Evolutionary conservation across 768 basidiomycete genomes (phyloP), one percentile per base, ranked within the genome.

Genomic region (Tylopilus subfusipes): DNA sequence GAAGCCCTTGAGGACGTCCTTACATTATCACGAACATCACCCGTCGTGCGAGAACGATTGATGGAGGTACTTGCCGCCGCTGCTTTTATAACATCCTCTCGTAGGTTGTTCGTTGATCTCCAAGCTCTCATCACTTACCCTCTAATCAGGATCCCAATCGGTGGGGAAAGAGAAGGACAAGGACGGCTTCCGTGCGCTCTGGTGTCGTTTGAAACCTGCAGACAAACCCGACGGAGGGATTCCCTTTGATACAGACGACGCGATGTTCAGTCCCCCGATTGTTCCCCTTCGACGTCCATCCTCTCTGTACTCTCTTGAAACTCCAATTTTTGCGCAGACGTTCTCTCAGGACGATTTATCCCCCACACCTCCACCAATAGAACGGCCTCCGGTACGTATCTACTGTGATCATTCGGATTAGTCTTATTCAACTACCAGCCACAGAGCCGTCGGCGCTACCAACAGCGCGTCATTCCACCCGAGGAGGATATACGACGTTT

Each of bases 401-500:
- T 21, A 16, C 21, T 21, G 10, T 22, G 11, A 16, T 25, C 34
- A n/a, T 10, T 21, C 12, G 0, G 6, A 21, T 16, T 18, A 6
- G 5, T 48, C 50, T 55, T 22, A 39, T 34, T 29, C 24, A 30
- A 29, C 22, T 10, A 30, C 40, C 56, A 45, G 22, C 44, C 40
- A 13, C 57, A 64, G 57, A 58, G 51, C 33, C 55, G 58, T 33
- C 58, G 64, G 22, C 59, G 42, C 33, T 33, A 51, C 31, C 42
- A 49, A 16, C 72, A 69, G 47, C 74, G 71, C 36, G 71, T 83
- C 42, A 82, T 94, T 33, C 85, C 92, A 0, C 81, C 73, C 19
- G 90, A 94, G 38, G 93, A 96, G 61, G 91, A 97, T 62, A 89
- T 93, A 47, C 78, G 86, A 13, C 78, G 89, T 16, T 70, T 97